phyloP scores from a whole-genome alignment of 495 filamentous ascomycete species.

The Massariosphaeria phaeospora region DNA sequence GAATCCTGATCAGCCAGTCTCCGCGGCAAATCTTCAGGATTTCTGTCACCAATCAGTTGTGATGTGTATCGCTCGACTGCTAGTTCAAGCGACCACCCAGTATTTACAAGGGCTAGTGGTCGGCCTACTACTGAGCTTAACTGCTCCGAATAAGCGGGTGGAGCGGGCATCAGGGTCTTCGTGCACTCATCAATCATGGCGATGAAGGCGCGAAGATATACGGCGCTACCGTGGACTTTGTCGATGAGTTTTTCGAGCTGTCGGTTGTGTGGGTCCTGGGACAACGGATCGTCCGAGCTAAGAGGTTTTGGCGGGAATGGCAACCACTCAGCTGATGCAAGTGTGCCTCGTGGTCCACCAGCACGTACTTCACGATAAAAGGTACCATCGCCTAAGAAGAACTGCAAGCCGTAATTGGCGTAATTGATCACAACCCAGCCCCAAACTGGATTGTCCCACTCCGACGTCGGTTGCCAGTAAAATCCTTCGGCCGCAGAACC shows the following conservation, averaged over 20 bases:
- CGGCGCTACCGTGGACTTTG: not conserved
- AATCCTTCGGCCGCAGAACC: not conserved
- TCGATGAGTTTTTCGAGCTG: not conserved
- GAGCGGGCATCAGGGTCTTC: not conserved
- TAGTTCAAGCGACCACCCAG: slow-evolving; percentile 19
- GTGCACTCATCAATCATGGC: slow-evolving; percentile 1
- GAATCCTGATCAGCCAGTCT: no score
- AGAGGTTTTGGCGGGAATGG: slow-evolving; percentile 28
- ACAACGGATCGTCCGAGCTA: no score
- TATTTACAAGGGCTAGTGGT: slow-evolving; percentile 21
- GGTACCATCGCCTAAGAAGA: slow-evolving; percentile 47
- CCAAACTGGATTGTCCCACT: slow-evolving; percentile 52
- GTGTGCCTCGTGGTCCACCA: not conserved
- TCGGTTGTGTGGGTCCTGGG: no score
- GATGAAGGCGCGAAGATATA: not conserved
- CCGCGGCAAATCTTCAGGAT: no score
- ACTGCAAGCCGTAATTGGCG: slow-evolving; percentile 46
- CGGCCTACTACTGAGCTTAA: slow-evolving; percentile 14
- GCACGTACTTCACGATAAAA: slow-evolving; percentile 48
- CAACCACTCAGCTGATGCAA: not conserved
- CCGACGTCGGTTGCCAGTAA: slow-evolving; percentile 12
- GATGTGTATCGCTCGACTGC: not conserved
- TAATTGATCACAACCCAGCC: slow-evolving; percentile 55
- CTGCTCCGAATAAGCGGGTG: not conserved
- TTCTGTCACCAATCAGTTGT: no score